Evolutionary conservation across 495 filamentous ascomycete species (phyloP), one percentile per base, ranked within the genome.

Genomic region (Penicillium taxi): DNA sequence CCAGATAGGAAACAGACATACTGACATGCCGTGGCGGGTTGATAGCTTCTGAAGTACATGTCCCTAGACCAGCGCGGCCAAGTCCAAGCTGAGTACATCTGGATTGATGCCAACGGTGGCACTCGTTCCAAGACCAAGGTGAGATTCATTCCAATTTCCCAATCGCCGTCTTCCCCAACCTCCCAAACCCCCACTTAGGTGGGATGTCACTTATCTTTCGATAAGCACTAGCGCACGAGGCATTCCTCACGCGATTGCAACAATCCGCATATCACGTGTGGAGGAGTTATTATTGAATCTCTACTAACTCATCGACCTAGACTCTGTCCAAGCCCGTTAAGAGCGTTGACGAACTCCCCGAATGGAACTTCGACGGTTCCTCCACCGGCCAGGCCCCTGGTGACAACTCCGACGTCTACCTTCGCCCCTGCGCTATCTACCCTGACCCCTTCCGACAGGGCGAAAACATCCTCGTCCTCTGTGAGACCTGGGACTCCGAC

Each of bases 351-450:
- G 86, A 96, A 42, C 86, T 98, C 41, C 86, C 90, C 42, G 86
- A 94, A 63, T 98, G 91, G 91, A 98, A 96, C 75, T 98, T 98
- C 57, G 91, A 98, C 59, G 91, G 91, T 60, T 94, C 86, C 37
- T 95, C 88, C 13, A 94, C 86, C 50, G 84, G 73, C 53, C 91
- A 98, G 66, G 91, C 91, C 36, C 86, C 88, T 21, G 86, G 90
- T 58, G 85, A 90, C 64, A 87, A 98, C 76, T 96, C 89, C 39
- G 91, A 98, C 69, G 81, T 96, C 78, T 96, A 94, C 75, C 84
- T 98, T 43, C 82, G 84, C 55, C 91, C 91, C 40, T 77, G 84
- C 39, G 85, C 86, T 45, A 78, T 84, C 67, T 96, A 73, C 76
- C 86, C 90, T 44, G 89, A 96, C 41, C 91, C 91, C 31, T 89